A percentile compares a stretch with the other conserved stretches of the same genome.
Conservation (phyloP, 495 filamentous ascomycete species). For the Corynascus novoguineensis region DNA sequence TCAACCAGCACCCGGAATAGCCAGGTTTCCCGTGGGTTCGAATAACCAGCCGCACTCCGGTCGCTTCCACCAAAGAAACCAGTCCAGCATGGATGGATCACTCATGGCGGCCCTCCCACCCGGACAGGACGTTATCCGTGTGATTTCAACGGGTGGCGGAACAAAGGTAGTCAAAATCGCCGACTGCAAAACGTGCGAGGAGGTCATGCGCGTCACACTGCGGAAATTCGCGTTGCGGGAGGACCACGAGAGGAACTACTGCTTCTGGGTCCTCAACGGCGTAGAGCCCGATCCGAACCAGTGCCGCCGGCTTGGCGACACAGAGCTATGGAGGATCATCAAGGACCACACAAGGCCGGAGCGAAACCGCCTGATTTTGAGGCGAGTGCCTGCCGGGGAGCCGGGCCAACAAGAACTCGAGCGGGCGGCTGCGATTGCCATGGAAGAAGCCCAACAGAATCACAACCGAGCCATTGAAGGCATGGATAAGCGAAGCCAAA, state of each 20-base stretch:
- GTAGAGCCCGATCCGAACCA: slow-evolving; percentile 71
- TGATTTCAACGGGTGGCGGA: slow-evolving; percentile 85
- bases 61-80: slow-evolving; percentile 55
- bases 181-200: slow-evolving; percentile 82
- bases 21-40: slow-evolving; percentile 37
- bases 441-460: slow-evolving; percentile 73
- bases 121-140: slow-evolving; percentile 76
- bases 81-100: slow-evolving; percentile 71
- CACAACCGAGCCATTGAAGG: slow-evolving; percentile 59
- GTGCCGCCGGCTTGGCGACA: slow-evolving; percentile 73
- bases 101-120: slow-evolving; percentile 74
- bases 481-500: slow-evolving; percentile 59
- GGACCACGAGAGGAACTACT: slow-evolving; percentile 71
- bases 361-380: slow-evolving; percentile 80
- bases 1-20: slow-evolving; percentile 27
- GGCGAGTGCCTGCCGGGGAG: slow-evolving; percentile 81
- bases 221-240: slow-evolving; percentile 74
- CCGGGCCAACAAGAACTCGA: slow-evolving; percentile 75
- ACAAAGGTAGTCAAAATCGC: slow-evolving; percentile 88
- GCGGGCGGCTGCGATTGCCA: slow-evolving; percentile 73
- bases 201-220: slow-evolving; percentile 78
- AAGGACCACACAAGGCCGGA: slow-evolving; percentile 68
- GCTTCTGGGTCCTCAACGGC: slow-evolving; percentile 77
- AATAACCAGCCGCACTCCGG: slow-evolving; percentile 36
- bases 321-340: slow-evolving; percentile 81